Evolutionary conservation across 352 stramenopile species (phyloP), one percentile per base, ranked within the genome.

Genomic region (Saprolegnia parasitica): DNA sequence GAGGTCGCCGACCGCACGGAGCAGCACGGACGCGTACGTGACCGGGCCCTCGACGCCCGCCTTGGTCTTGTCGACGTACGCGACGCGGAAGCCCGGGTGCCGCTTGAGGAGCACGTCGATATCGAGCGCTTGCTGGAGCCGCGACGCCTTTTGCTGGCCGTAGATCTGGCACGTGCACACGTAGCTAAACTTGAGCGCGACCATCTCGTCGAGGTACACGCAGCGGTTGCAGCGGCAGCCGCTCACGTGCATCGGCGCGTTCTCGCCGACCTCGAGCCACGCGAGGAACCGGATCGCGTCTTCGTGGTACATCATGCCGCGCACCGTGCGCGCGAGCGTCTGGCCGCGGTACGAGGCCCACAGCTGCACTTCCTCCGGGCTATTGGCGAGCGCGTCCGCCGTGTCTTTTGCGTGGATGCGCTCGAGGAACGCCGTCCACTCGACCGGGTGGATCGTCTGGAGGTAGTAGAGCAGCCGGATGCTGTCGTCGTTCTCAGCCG

Each of bases 71-170:
- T 97, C 86, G 11, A 97, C 84, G 71, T 96, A 96, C 42, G 85
- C 92, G 54, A 96, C 89, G 47, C 89, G 89, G 76, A 86, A 91
- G 75, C 98, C 97, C 24, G 95, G 96, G 79, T 98, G 98, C 66
- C 97, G 94, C 20, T 96, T 89, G 88, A 99, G 96, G 1, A 99
- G 81, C 26, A 97, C 76, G 61, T 99, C 96, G 71, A 99, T 99
- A 74, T 99, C 96, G 35, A 91, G 77, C 13, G 66, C 66, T 39
- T 72, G 66, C 42, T 56, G 66, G 16, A 42, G 11, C 24, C 57
- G 39, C 32, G 56, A 42, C 0, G 56, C 66, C 42, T 72, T 72
- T 60, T 94, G 85, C 56, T 95, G 81, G 11, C 84, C 87, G 72
- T 96, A 96, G 56, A 95, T 92, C 73, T 96, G 88, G 65, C 88